Base-by-base conservation (phyloP, 805 yeast species). In the Lachancea sp. region DNA sequence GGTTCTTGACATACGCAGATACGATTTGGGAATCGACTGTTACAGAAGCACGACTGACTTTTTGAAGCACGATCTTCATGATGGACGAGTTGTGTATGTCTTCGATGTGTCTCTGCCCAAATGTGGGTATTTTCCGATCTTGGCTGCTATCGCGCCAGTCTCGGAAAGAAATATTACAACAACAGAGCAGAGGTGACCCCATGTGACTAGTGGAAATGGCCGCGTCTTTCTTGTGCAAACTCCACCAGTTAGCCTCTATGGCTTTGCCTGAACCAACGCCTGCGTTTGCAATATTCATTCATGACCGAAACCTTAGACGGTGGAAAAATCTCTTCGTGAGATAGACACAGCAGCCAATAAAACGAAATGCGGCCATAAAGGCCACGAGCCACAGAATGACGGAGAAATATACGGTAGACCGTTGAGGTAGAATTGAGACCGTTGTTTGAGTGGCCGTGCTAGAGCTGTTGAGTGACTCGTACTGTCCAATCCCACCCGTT, bases 311-410 rank as follows among this genome's bases (percentile, higher is more conserved):
- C 27, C 29, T 37, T 10, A 44, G 22, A 48, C 50, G 66, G 34
- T 54, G 58, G n/a, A 62, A 34, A 41, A 59, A 40, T 51, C 73
- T 66, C 8, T 48, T 45, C 0, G 72, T 42, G 58, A 87, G 66
- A 59, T 80, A 91, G 33, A 75, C 58, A 1, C 75, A 62, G 53
- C 95, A 79, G 1, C 97, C 96, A 22, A 82, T 41, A 53, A 91
- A 83, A 50, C 97, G 72, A 63, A 87, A 82, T 6, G 82, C 74
- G 0, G 98, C 96, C 73, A 88, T 77, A 22, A 82, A 85, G 3
- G 96, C 96, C 36, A 91, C 98, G 31, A 90, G 68, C 96, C 98
- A 91, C 53, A 91, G 70, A 38, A 91, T 82, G 26, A 91, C 87
- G 4, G 93, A 78, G 63, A 91, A 74, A 61, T 88, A 91, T 6